These are phyloP conservation scores for Peribolospora baueri DNA, from an alignment of 768 basidiomycete species.

Conservation along the genomic window DNA sequence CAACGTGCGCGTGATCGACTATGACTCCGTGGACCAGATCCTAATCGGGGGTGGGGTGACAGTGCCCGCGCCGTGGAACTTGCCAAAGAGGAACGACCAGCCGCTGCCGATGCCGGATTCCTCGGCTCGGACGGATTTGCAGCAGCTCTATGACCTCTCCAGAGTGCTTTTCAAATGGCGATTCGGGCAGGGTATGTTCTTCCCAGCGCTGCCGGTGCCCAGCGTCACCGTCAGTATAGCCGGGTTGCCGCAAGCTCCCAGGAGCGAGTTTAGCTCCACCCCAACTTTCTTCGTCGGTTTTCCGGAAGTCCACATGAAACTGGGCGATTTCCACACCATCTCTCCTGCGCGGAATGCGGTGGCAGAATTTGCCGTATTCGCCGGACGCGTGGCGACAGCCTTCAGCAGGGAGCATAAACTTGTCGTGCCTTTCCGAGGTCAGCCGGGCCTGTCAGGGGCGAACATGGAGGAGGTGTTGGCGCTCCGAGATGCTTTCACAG, in stretches of 20 bases:
- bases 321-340: not conserved
- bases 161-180: too few species aligned
- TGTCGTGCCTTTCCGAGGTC: conserved; percentile 37
- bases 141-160: too few species aligned
- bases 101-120: too few species aligned
- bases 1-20: conserved; percentile 39
- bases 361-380: conserved; percentile 58
- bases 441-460: conserved; percentile 15
- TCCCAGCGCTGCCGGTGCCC: too few species aligned
- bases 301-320: too few species aligned
- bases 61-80: conserved; percentile 20
- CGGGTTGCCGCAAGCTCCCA: too few species aligned
- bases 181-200: too few species aligned
- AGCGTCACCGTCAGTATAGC: too few species aligned
- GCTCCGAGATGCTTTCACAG: conserved; percentile 22
- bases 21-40: conserved; percentile 36
- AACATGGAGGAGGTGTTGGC: conserved; percentile 27
- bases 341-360: conserved; percentile 31
- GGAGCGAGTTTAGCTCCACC: too few species aligned
- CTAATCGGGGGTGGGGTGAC: conserved; percentile 5
- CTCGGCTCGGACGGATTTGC: too few species aligned
- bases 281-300: too few species aligned
- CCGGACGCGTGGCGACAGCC: conserved; percentile 45
- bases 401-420: conserved; percentile 39
- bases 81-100: too few species aligned